phyloP scores from a whole-genome alignment of 768 basidiomycete genomes.

The Tylopilus rubrobrunneus region DNA sequence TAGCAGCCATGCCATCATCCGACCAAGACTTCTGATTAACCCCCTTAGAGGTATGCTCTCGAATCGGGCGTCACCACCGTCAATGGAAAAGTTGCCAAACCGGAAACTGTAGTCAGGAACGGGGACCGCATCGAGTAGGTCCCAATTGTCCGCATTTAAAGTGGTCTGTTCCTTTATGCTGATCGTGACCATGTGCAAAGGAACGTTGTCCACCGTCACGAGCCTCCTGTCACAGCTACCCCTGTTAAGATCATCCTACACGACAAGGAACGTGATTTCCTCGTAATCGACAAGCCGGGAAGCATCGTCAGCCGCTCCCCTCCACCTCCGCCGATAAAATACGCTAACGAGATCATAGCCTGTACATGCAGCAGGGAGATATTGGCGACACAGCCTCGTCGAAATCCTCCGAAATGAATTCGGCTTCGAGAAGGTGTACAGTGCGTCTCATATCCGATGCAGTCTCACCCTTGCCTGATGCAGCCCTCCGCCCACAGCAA shows the following conservation, averaged over 20 bases:
- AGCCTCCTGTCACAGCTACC: slow-evolving; percentile 86
- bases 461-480: background rate
- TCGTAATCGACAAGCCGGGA: slow-evolving; percentile 96
- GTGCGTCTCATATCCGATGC: slow-evolving; percentile 44
- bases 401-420: slow-evolving; percentile 85
- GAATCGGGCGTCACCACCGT: slow-evolving; percentile 94
- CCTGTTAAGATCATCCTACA: slow-evolving; percentile 77
- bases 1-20: background rate
- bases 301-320: slow-evolving; percentile 73
- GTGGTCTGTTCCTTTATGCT: background rate
- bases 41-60: slow-evolving; percentile 57
- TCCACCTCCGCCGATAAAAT: background rate
- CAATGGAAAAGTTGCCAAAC: slow-evolving; percentile 82
- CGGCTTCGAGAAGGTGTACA: slow-evolving; percentile 75
- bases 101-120: slow-evolving; percentile 74
- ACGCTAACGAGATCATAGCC: slow-evolving; percentile 45
- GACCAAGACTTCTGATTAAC: background rate
- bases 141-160: background rate
- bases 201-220: slow-evolving; percentile 94
- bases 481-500: slow-evolving; percentile 50
- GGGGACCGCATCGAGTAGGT: slow-evolving; percentile 89
- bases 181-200: slow-evolving; percentile 35
- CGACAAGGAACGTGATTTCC: slow-evolving; percentile 75
- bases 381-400: slow-evolving; percentile 81
- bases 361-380: slow-evolving; percentile 89